A percentile compares a stretch with the other conserved stretches of the same genome.
Evolutionary conservation across 192 early-diverging fungal species (phyloP).

Genomic region (Thoreauomyces humboldtii): DNA sequence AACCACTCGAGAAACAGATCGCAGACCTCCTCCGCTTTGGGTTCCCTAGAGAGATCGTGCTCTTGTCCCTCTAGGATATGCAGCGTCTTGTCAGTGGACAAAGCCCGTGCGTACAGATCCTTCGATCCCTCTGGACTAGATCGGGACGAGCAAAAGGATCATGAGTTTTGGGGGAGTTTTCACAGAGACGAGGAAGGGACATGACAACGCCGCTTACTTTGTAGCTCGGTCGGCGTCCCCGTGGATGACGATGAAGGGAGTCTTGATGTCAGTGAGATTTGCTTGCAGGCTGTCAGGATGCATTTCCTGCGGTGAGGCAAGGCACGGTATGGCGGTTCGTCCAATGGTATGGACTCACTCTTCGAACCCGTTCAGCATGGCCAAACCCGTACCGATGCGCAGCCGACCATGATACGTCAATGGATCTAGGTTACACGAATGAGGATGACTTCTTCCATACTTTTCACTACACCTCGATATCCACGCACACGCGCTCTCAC

Average conservation of each 20-base stretch:
- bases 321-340: no score
- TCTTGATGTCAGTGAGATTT: slow-evolving; percentile 2
- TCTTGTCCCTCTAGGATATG: slow-evolving; percentile 7
- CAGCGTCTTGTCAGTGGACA: slow-evolving; percentile 18
- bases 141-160: neutral
- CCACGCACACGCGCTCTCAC: no score
- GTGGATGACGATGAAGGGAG: slow-evolving; percentile 25
- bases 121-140: slow-evolving; percentile 11
- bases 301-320: no score
- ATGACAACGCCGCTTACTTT: slow-evolving; percentile 15
- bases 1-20: slow-evolving; percentile 15
- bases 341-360: slow-evolving; percentile 3
- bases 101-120: slow-evolving; percentile 3
- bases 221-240: slow-evolving; percentile 21
- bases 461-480: no score
- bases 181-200: neutral
- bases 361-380: slow-evolving; percentile 22
- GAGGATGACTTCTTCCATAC: neutral
- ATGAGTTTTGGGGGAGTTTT: neutral
- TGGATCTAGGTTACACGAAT: slow-evolving; percentile 8
- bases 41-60: slow-evolving; percentile 27
- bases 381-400: slow-evolving; percentile 20
- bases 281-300: slow-evolving; percentile 6
- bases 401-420: slow-evolving; percentile 22
- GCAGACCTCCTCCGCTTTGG: slow-evolving; percentile 15